Percentiles rank a stretch among this genome's conserved stretches.
These are phyloP conservation scores for Hypholoma sublateritium DNA, from an alignment of 768 basidiomycete genomes.

Conservation along the genomic window DNA sequence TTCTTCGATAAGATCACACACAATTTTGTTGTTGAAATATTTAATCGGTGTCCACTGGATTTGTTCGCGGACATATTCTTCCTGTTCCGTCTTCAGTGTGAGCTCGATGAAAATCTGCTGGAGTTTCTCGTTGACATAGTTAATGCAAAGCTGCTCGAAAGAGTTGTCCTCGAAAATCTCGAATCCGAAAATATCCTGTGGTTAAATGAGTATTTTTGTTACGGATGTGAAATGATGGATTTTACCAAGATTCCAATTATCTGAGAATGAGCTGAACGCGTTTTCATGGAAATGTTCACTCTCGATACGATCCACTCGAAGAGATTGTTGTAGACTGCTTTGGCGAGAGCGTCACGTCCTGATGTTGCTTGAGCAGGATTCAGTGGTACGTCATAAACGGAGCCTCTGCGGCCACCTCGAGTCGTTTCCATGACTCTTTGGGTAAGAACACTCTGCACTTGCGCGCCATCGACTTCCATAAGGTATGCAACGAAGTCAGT, in stretches of 20 bases:
- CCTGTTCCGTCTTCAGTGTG: conserved; percentile 98
- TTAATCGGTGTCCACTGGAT: conserved; percentile 99
- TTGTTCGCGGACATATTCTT: conserved; percentile 97
- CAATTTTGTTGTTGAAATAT: conserved; percentile 98
- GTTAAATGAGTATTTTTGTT: conserved; percentile 1
- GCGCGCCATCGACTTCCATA: conserved; percentile 79
- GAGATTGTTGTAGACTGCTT: conserved; percentile 96
- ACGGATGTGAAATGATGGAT: conserved; percentile 4
- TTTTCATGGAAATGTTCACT: conserved; percentile 95
- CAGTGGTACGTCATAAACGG: conserved; percentile 94
- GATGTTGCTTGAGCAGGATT: conserved; percentile 90
- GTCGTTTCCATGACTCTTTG: conserved; percentile 89
- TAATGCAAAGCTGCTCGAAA: conserved; percentile 98
- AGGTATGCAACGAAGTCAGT: conserved; percentile 94
- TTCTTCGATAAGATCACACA: conserved; percentile 98
- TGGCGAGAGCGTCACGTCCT: conserved; percentile 88
- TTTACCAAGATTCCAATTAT: conserved; percentile 90
- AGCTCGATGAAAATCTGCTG: conserved; percentile 99
- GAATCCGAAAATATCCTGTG: conserved; percentile 95
- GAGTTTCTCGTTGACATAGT: conserved; percentile 99
- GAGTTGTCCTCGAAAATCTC: conserved; percentile 99
- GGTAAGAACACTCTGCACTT: conserved; percentile 87
- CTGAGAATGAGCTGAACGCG: conserved; percentile 68
- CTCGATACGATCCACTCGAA: conserved; percentile 99
- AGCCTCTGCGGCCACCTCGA: conserved; percentile 88